phyloP scores from a whole-genome alignment of 2,329 filamentous ascomycete genomes.

The Bipolaris cookei region DNA sequence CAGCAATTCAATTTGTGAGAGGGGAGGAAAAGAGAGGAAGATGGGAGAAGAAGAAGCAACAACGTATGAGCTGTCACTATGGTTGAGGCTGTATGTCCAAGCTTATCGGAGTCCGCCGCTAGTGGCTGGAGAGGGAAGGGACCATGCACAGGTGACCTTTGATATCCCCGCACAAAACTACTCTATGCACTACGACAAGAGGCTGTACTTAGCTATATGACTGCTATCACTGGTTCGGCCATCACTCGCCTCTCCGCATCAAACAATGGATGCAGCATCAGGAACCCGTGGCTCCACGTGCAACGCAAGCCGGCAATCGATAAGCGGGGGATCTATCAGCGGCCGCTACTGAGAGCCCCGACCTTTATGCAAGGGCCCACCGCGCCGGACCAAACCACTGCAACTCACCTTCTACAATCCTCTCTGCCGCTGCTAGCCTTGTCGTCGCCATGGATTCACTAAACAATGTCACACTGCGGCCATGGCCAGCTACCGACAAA shows the following conservation, averaged over 20 bases:
- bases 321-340: constrained; percentile 17
- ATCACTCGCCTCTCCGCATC: not conserved
- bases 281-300: constrained; percentile 3
- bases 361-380: constrained; percentile 28
- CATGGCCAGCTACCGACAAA: constrained; percentile 62
- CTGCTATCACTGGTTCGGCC: not conserved
- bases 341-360: constrained; percentile 23
- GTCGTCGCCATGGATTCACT: constrained; percentile 35
- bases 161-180: constrained; percentile 5
- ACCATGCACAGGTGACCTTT: constrained; percentile 27
- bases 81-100: constrained; percentile 25
- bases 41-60: constrained; percentile 14
- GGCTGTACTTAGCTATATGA: not conserved
- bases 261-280: constrained; percentile 3
- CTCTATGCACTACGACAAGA: constrained; percentile 4
- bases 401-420: constrained; percentile 14
- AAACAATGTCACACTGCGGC: constrained; percentile 64
- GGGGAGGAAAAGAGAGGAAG: constrained; percentile 7
- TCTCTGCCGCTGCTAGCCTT: constrained; percentile 3
- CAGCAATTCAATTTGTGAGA: not conserved
- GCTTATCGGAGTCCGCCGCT: constrained; percentile 37
- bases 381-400: constrained; percentile 12
- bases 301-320: constrained; percentile 16
- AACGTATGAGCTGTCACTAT: constrained; percentile 26
- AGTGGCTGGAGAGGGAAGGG: constrained; percentile 27